Conservation (phyloP, 106 monocot genomes). For the Acorus gramineus region DNA sequence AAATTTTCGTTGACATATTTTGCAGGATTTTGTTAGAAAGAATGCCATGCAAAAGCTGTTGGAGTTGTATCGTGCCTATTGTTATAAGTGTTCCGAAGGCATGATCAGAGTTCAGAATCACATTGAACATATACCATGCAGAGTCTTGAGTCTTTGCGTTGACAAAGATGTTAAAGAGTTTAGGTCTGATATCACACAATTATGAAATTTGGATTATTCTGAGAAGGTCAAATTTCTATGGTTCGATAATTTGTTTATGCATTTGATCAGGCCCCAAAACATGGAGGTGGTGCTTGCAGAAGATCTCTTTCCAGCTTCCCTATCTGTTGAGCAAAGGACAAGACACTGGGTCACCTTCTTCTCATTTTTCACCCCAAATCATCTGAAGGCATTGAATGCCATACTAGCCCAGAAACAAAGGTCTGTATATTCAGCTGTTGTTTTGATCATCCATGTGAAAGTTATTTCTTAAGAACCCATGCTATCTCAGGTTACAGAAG, state of each 20-base stretch:
- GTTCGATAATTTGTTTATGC: conserved; percentile 1
- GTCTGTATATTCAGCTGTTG: conserved; percentile 15
- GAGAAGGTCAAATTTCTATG: background rate
- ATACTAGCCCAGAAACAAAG: conserved; percentile 67
- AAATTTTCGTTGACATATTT: background rate
- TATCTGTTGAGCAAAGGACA: conserved; percentile 55
- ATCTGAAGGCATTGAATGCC: conserved; percentile 51
- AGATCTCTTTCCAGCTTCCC: conserved; percentile 66
- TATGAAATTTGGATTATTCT: background rate
- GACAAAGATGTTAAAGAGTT: conserved; percentile 76
- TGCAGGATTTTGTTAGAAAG: conserved; percentile 75
- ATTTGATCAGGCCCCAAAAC: conserved; percentile 51
- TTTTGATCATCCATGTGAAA: background rate
- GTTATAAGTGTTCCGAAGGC: conserved; percentile 57
- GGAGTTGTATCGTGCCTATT: conserved; percentile 69
- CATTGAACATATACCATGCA: conserved; percentile 87
- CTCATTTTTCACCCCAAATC: conserved; percentile 46
- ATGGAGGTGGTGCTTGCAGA: conserved; percentile 74
- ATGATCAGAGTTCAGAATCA: conserved; percentile 21
- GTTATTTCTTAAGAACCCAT: too few relatives aligned
- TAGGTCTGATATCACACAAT: conserved; percentile 33
- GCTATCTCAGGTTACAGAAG: conserved; percentile 48
- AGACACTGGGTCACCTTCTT: conserved; percentile 66
- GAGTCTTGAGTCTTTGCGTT: conserved; percentile 63
- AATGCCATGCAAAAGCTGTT: conserved; percentile 56